A percentile compares a stretch with the other conserved stretches of the same genome.
phyloP scores from a whole-genome alignment of 352 stramenopile species.

The Pythium phragmitis region DNA sequence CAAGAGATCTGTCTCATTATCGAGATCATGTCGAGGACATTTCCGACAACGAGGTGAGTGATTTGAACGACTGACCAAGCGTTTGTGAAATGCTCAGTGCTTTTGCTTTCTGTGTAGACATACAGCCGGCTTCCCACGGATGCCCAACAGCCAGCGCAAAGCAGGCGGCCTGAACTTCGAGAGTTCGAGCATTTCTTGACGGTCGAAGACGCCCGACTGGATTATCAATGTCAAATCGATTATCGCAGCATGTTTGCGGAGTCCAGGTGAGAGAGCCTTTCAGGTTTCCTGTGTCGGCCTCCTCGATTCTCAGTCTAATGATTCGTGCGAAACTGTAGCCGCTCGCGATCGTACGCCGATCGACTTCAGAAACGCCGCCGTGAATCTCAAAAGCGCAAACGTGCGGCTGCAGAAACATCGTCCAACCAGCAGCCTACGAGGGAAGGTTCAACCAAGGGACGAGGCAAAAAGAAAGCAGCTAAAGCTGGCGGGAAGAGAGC shows the following conservation, averaged over 20 bases:
- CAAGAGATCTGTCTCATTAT: neutral
- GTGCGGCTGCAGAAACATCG: constrained; percentile 17
- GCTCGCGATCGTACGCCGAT: constrained; percentile 54
- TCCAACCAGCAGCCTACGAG: neutral
- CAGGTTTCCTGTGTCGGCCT: neutral
- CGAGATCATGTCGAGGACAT: constrained; percentile 52
- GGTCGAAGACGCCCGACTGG: constrained; percentile 50
- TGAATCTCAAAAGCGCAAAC: constrained; percentile 54
- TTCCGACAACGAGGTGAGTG: constrained; percentile 59
- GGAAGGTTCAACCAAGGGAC: neutral
- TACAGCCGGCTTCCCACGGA: constrained; percentile 5
- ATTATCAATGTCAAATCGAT: constrained; percentile 64
- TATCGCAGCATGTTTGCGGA: constrained; percentile 75
- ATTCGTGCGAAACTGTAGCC: constrained; percentile 2
- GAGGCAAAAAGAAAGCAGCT: constrained; percentile 8
- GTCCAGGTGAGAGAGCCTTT: constrained; percentile 38
- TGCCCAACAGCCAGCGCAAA: constrained; percentile 23
- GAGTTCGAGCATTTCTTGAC: constrained; percentile 68
- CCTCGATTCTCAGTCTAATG: neutral
- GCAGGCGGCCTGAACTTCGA: constrained; percentile 40
- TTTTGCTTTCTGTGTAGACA: neutral
- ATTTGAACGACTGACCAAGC: neutral
- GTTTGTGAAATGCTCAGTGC: neutral
- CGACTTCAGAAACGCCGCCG: constrained; percentile 37
- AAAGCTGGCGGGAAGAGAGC: constrained; percentile 19